These are phyloP conservation scores for Nemania sp. DNA, from an alignment of 2,329 filamentous ascomycete species.

Conservation along the genomic window DNA sequence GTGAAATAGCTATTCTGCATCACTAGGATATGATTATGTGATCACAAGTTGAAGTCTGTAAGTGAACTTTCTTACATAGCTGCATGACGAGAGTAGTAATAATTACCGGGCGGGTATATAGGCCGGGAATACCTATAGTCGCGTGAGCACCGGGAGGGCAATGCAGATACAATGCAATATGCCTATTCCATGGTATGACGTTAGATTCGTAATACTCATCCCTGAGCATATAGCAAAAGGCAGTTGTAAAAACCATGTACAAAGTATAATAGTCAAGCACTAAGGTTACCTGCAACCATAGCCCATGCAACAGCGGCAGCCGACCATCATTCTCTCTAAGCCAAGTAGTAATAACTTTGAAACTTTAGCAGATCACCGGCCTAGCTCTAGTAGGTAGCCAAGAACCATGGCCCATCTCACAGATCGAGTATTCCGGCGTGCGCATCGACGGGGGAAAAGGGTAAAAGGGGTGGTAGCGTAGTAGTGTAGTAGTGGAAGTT, in stretches of 20 bases:
- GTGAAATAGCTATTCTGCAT: not conserved
- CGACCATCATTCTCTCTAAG: not conserved
- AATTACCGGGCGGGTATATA: constrained; percentile 3
- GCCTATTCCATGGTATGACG: constrained; percentile 1
- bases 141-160: not conserved
- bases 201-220: not conserved
- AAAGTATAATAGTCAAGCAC: not conserved
- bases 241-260: not conserved
- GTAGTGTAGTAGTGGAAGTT: constrained; percentile 15
- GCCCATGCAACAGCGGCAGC: not conserved
- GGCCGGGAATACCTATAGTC: not conserved
- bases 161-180: not conserved
- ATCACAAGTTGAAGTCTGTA: not conserved
- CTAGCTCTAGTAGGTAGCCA: constrained; percentile 1
- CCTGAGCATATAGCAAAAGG: not conserved
- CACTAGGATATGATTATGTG: no score
- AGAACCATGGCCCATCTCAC: not conserved
- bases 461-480: not conserved
- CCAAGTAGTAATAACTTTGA: constrained; percentile 5
- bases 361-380: constrained; percentile 16
- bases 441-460: constrained; percentile 8
- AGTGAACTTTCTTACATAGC: not conserved
- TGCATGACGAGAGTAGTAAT: not conserved
- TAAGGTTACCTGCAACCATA: not conserved
- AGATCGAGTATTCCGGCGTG: constrained; percentile 26